Conservation (phyloP, 1,284 basidiomycete genomes). For the Boletus albobrunnescens region DNA sequence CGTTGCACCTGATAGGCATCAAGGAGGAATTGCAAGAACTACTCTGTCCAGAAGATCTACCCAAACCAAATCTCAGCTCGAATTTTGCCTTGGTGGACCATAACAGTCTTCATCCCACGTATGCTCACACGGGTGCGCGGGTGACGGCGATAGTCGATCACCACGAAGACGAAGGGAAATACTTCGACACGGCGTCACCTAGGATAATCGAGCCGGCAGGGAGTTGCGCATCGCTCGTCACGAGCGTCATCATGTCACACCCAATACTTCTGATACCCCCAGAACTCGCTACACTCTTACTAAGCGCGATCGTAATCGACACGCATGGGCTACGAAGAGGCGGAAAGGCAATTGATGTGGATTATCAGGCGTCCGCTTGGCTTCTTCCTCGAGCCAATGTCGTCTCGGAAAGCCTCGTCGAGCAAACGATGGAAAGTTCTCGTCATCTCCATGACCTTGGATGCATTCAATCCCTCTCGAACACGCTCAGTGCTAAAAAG, state of each 20-base stretch:
- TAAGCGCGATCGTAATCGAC: constrained; percentile 80
- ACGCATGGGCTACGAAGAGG: constrained; percentile 73
- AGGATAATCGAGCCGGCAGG: constrained; percentile 69
- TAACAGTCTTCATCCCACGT: constrained; percentile 64
- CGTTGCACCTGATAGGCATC: constrained; percentile 59
- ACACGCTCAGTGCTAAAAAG: constrained; percentile 60
- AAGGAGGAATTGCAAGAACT: constrained; percentile 46
- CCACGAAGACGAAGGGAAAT: constrained; percentile 80
- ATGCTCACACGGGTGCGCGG: constrained; percentile 42
- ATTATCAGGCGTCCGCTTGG: constrained; percentile 57
- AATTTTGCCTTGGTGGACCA: constrained; percentile 86
- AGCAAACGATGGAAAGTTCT: constrained; percentile 6
- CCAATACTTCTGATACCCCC: constrained; percentile 39
- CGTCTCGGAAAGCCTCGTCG: constrained; percentile 16
- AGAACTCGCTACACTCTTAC: constrained; percentile 74
- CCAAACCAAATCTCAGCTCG: constrained; percentile 41
- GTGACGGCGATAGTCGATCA: constrained; percentile 90
- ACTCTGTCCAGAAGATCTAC: constrained; percentile 56
- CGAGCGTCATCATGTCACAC: constrained; percentile 45
- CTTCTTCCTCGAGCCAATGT: constrained; percentile 51
- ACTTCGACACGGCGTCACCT: constrained; percentile 60
- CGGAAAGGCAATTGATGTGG: constrained; percentile 69
- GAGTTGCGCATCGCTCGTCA: constrained; percentile 77
- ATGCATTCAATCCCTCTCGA: constrained; percentile 47
- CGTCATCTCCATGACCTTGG: constrained; percentile 28